Percentiles rank a stretch among this genome's conserved stretches.
These are phyloP conservation scores for Zangia roseola DNA, from an alignment of 768 basidiomycete species.

Conservation along the genomic window DNA sequence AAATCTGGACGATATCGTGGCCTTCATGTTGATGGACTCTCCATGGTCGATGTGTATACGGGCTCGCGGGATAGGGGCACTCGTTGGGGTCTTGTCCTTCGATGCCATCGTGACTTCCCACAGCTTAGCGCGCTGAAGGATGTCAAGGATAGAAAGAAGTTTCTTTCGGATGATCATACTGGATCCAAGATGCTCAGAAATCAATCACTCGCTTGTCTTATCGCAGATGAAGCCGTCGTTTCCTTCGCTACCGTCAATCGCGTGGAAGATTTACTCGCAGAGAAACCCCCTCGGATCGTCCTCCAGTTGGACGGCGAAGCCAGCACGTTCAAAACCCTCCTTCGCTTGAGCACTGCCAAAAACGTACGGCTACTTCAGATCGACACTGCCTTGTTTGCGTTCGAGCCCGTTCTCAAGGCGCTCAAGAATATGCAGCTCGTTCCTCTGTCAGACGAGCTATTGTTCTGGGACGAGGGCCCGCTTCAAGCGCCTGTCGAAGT, in stretches of 20 bases:
- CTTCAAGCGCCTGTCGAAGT: slow-evolving; percentile 6
- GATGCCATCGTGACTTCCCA: slow-evolving; percentile 36
- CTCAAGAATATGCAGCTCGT: slow-evolving; percentile 49
- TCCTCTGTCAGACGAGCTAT: slow-evolving; percentile 51
- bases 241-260: slow-evolving; percentile 56
- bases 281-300: slow-evolving; percentile 48
- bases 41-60: slow-evolving; percentile 39
- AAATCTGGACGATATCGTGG: slow-evolving; percentile 44
- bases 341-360: slow-evolving; percentile 36
- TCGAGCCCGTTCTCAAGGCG: slow-evolving; percentile 57
- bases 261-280: slow-evolving; percentile 50
- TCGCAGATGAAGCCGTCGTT: slow-evolving; percentile 46
- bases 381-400: slow-evolving; percentile 62
- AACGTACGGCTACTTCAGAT: slow-evolving; percentile 52
- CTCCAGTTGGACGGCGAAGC: slow-evolving; percentile 52
- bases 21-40: slow-evolving; percentile 38
- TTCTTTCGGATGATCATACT: slow-evolving; percentile 36
- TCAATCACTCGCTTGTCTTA: slow-evolving; percentile 53
- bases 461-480: slow-evolving; percentile 49
- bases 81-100: slow-evolving; percentile 45
- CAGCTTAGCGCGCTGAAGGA: slow-evolving; percentile 32
- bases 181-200: slow-evolving; percentile 46
- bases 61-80: slow-evolving; percentile 27
- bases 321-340: slow-evolving; percentile 40
- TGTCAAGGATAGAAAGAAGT: slow-evolving; percentile 36